Conservation (phyloP, 768 basidiomycete species). For the Phlegmacium glaucopus region DNA sequence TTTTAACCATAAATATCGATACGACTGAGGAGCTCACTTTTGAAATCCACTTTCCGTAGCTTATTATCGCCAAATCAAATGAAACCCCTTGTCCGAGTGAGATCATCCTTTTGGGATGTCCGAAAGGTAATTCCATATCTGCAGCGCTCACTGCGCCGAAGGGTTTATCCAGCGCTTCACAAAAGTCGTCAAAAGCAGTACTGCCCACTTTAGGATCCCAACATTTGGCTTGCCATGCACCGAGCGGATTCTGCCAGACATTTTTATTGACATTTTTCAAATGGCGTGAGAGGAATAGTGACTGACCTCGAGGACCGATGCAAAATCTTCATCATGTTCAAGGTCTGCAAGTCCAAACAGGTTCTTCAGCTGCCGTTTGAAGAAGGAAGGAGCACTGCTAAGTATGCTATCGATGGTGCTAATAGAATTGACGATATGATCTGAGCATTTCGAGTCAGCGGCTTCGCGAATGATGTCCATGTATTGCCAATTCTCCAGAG, state of each 20-base stretch:
- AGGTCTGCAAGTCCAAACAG: conserved; percentile 74
- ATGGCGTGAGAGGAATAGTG: conserved; percentile 15
- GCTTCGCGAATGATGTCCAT: conserved; percentile 75
- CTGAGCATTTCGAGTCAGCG: conserved; percentile 61
- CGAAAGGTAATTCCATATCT: conserved; percentile 41
- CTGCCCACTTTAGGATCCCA: conserved; percentile 79
- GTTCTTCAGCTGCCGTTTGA: conserved; percentile 56
- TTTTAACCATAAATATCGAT: background rate
- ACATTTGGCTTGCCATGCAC: conserved; percentile 77
- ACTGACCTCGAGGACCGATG: conserved; percentile 58
- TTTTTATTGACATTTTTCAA: background rate
- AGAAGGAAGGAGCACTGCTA: conserved; percentile 30
- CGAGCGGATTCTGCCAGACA: conserved; percentile 49
- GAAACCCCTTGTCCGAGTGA: conserved; percentile 41
- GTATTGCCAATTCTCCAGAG: conserved; percentile 82
- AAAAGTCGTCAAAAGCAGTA: conserved; percentile 66
- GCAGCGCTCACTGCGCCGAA: conserved; percentile 23
- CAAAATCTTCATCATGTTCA: conserved; percentile 77
- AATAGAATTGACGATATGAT: conserved; percentile 55
- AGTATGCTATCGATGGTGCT: conserved; percentile 62
- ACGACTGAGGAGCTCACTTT: conserved; percentile 37
- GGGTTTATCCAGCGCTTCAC: conserved; percentile 49
- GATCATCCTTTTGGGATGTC: conserved; percentile 46
- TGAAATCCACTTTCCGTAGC: conserved; percentile 78
- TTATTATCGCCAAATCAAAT: conserved; percentile 58